Base-by-base conservation (phyloP, 2,329 filamentous ascomycete genomes). In the Hymenotorrendiella dingleyae region DNA sequence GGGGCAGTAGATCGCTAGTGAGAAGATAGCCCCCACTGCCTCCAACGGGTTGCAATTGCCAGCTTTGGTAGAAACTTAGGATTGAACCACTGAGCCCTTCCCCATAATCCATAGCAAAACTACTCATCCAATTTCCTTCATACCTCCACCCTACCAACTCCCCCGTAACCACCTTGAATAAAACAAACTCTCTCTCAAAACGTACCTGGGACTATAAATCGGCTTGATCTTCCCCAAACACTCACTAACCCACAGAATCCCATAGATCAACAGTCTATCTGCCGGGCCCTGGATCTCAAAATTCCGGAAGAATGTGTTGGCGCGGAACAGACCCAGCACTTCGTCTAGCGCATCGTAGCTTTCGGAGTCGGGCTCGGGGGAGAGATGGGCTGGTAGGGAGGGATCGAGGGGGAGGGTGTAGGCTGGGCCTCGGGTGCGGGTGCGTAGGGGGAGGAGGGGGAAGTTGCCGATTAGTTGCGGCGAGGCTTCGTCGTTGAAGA, bases 251-350 rank as follows among this genome's bases (percentile, higher is more conserved):
- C 91, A 97, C 62, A 94, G 76, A 64, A 96, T 98, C 50, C 91
- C 91, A 70, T 98, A 98, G 61, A 97, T 90, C 54, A 98, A 76
- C 60, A 97, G 80, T 29, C 93, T 79, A 68, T 98, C 93, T 45
- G 93, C 91, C 20, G 88, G 86, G 11, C 93, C 93, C 69, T 95
- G 91, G 71, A 97, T 94, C 74, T 97, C 93, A 60, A 98, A 98
- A 76, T 97, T 98, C 60, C 93, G 86, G 76, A 97, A 98, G 68
- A 98, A 91, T 47, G 91, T 96, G 73, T 98, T 97, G 59, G 93
- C 91, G 53, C 93, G 87, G 76, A 97, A 98, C 37, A 97, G 78
- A 10, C 83, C 77, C 42, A 98, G 77, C 39, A 94, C 82, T 72
- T 98, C 93, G 69, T 98, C 93, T 42, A 97, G 78, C 49, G 93